Conservation (phyloP, 176 grass and related monocot species). For the Avena sativa region DNA sequence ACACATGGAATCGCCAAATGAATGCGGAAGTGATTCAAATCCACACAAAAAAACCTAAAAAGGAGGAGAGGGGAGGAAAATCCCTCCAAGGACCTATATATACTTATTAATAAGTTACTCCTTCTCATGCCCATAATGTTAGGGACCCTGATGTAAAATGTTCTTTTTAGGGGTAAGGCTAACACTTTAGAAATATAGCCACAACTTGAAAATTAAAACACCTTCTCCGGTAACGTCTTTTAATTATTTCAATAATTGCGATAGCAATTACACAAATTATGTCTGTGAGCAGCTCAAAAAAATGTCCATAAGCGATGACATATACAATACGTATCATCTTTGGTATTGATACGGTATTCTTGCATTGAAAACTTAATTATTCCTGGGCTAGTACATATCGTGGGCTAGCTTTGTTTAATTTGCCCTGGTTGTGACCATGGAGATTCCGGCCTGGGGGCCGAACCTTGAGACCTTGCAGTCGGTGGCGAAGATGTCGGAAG, state of each 20-base stretch:
- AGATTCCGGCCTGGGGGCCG: background rate
- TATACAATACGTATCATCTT: background rate
- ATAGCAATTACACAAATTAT: background rate
- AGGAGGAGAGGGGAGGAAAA: no score
- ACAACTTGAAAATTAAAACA: background rate
- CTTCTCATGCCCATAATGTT: background rate
- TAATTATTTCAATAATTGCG: background rate
- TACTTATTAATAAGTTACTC: no score
- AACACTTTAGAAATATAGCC: no score
- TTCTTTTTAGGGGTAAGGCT: no score
- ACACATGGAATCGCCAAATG: no score
- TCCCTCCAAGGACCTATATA: no score
- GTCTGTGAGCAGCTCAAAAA: background rate
- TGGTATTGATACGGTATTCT: background rate
- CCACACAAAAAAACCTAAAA: no score
- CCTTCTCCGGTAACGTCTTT: background rate
- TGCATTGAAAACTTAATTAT: background rate
- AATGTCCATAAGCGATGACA: background rate
- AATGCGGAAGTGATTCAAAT: no score
- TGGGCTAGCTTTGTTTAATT: background rate
- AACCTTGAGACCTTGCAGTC: conserved; percentile 59
- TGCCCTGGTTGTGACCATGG: conserved; percentile 22
- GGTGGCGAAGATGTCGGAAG: conserved; percentile 52
- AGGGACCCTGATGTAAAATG: no score
- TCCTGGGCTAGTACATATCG: background rate